Conservation (phyloP, 2,329 filamentous ascomycete genomes). For the Trichophyton benhamiae region DNA sequence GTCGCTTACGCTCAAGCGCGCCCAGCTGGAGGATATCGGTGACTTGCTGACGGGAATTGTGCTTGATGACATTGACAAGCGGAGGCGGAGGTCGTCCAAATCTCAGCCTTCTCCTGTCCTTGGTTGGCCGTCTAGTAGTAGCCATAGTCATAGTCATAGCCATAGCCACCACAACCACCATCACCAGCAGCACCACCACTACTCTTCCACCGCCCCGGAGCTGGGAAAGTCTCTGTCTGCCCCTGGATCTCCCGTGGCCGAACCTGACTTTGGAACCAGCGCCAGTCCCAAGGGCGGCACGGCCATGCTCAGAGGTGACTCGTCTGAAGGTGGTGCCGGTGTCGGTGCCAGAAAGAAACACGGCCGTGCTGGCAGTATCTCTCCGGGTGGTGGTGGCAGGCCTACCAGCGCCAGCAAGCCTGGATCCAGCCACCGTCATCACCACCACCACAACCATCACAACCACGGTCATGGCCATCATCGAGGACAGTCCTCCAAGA, state of each 20-base stretch:
- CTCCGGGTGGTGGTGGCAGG: conserved; percentile 48
- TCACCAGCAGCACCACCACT: conserved; percentile 27
- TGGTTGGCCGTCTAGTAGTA: conserved; percentile 45
- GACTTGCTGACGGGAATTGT: conserved; percentile 89
- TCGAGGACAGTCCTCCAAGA: conserved; percentile 54
- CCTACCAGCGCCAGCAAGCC: conserved; percentile 54
- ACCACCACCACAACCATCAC: conserved; percentile 22
- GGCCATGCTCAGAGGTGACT: conserved; percentile 42
- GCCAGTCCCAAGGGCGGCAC: conserved; percentile 36
- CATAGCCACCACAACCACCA: too few relatives aligned
- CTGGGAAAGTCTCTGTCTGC: conserved; percentile 55
- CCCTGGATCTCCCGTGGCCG: conserved; percentile 51
- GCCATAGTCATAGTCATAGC: neutral
- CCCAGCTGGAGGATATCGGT: conserved; percentile 74
- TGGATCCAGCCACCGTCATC: conserved; percentile 44
- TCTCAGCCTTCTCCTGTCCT: conserved; percentile 64
- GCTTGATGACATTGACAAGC: conserved; percentile 88
- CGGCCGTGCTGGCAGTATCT: conserved; percentile 56
- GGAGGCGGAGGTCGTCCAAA: conserved; percentile 77
- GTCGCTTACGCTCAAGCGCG: conserved; percentile 77
- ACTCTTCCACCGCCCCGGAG: conserved; percentile 49
- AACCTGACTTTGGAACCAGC: conserved; percentile 36
- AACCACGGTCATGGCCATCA: conserved; percentile 31
- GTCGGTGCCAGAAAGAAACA: conserved; percentile 23
- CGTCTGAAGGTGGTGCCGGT: conserved; percentile 33